Evolutionary conservation across 2,329 filamentous ascomycete genomes (phyloP).

Genomic region (Zalaria obscura): DNA sequence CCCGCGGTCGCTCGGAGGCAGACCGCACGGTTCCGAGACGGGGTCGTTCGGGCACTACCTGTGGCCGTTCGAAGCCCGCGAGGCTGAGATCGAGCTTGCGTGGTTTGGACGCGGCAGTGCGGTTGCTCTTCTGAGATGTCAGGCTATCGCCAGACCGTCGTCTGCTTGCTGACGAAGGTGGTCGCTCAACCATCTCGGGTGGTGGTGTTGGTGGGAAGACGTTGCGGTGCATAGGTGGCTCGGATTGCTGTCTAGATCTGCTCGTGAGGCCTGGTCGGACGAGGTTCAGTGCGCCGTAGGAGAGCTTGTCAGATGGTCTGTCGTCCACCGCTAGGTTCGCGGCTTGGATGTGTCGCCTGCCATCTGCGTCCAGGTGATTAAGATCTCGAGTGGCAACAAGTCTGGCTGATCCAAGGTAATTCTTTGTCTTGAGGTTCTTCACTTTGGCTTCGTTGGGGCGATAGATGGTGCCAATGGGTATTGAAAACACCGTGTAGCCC

Average conservation of each 20-base stretch:
- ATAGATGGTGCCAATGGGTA: constrained; percentile 90
- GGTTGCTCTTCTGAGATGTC: constrained; percentile 25
- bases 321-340: constrained; percentile 52
- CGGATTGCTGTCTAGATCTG: constrained; percentile 65
- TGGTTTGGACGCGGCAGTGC: constrained; percentile 31
- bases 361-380: constrained; percentile 9
- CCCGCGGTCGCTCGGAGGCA: constrained; percentile 22
- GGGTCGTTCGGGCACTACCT: constrained; percentile 9
- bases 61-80: constrained; percentile 30
- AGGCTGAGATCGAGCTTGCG: constrained; percentile 33
- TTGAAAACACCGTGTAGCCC: constrained; percentile 98
- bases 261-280: constrained; percentile 75
- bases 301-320: constrained; percentile 68
- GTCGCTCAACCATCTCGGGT: constrained; percentile 51
- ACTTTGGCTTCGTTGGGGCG: constrained; percentile 95
- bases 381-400: constrained; percentile 57
- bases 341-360: constrained; percentile 11
- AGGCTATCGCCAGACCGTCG: constrained; percentile 27
- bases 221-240: constrained; percentile 63
- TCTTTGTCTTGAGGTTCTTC: constrained; percentile 93
- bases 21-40: constrained; percentile 23
- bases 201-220: constrained; percentile 97
- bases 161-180: constrained; percentile 8
- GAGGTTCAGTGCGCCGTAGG: constrained; percentile 82
- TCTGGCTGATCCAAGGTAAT: constrained; percentile 92